A percentile compares a stretch with the other conserved stretches of the same genome.
Conservation (phyloP, 176 grass and related monocot genomes). For the Pontederia paniculata region DNA sequence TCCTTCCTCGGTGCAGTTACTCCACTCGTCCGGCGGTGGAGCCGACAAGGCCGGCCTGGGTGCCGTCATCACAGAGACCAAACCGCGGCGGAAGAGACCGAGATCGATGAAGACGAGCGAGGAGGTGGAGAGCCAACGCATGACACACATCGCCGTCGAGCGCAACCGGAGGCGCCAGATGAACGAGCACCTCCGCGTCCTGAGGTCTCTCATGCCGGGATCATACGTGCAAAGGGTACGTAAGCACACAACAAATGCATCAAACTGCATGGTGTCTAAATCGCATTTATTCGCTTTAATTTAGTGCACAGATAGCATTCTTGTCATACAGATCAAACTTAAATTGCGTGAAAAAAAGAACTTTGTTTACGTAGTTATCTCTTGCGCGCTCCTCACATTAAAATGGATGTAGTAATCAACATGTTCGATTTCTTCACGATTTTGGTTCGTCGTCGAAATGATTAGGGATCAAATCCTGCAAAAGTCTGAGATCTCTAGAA, state of each 20-base stretch:
- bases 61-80: conserved; percentile 6
- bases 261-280: neutral
- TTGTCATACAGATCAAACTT: too few species aligned
- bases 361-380: too few species aligned
- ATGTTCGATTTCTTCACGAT: too few species aligned
- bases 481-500: too few species aligned
- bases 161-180: conserved; percentile 12
- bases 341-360: too few species aligned
- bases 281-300: too few species aligned
- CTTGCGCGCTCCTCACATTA: too few species aligned
- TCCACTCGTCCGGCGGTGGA: neutral
- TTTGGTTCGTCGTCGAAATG: too few species aligned
- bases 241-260: neutral
- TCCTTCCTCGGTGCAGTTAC: conserved; percentile 33
- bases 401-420: too few species aligned
- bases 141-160: conserved; percentile 6
- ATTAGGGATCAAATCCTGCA: too few species aligned
- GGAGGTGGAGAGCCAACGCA: conserved; percentile 11
- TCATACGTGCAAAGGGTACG: conserved; percentile 6
- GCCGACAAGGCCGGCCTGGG: conserved; percentile 14
- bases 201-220: neutral
- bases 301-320: neutral
- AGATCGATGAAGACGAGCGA: conserved; percentile 1
- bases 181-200: conserved; percentile 7
- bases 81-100: conserved; percentile 69